These are phyloP conservation scores for Corynascus novoguineensis DNA, from an alignment of 495 filamentous ascomycete species.

Conservation along the genomic window DNA sequence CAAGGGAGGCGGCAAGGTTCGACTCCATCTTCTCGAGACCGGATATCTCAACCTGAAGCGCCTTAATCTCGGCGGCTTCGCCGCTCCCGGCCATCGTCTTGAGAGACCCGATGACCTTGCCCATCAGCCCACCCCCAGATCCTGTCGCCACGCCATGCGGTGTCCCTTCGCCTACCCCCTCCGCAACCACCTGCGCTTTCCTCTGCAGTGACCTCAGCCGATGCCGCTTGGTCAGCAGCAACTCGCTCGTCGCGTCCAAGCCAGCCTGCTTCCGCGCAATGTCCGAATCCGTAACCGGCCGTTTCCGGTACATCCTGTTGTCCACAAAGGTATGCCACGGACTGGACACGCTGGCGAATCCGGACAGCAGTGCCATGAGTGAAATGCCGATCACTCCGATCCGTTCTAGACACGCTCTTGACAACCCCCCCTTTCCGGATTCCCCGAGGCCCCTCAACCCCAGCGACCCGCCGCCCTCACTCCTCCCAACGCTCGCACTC, in stretches of 20 bases:
- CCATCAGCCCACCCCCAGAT: conserved; percentile 52
- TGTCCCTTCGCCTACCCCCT: conserved; percentile 24
- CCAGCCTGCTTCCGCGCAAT: conserved; percentile 67
- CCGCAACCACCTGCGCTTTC: conserved; percentile 45
- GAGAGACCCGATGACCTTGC: conserved; percentile 55
- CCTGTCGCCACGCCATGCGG: conserved; percentile 15
- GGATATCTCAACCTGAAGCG: conserved; percentile 67
- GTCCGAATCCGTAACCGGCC: conserved; percentile 62
- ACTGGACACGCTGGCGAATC: conserved; percentile 73
- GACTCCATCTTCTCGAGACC: conserved; percentile 70
- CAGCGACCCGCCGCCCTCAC: conserved; percentile 1
- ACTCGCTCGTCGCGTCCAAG: conserved; percentile 66
- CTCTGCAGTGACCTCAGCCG: conserved; percentile 60
- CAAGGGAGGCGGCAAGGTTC: conserved; percentile 56
- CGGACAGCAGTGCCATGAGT: conserved; percentile 74
- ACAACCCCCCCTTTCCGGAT: conserved; percentile 50
- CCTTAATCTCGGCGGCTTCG: conserved; percentile 57
- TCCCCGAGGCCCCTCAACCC: not conserved
- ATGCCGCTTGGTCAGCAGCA: conserved; percentile 63
- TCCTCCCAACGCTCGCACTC: conserved; percentile 20
- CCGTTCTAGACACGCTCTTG: conserved; percentile 68
- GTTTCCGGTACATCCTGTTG: conserved; percentile 36
- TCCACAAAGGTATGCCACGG: conserved; percentile 75
- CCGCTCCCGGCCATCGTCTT: conserved; percentile 51
- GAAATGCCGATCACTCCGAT: conserved; percentile 77